Evolutionary conservation across 768 basidiomycete species (phyloP), one percentile per base, ranked within the genome.

Genomic region (Lactifluus volemus): DNA sequence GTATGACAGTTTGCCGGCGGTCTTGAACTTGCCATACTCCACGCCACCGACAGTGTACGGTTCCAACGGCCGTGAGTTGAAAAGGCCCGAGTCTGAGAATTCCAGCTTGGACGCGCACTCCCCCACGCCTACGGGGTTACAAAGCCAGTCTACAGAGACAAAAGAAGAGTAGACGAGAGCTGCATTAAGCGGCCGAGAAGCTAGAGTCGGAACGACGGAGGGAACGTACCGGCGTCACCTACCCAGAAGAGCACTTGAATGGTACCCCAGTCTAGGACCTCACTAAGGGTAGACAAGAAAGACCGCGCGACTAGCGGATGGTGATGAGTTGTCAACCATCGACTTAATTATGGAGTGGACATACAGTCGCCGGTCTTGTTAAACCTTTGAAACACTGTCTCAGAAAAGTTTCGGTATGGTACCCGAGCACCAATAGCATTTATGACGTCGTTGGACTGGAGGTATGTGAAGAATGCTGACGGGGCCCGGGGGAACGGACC

Each of bases 361-460:
- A 79, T 81, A 79, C 79, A 80, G 64, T 82, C 81, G 10, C 76
- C 76, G 8, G 72, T 76, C 6, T 34, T 19, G 0, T 72, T 68
- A 56, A 78, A 78, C 41, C 76, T 75, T 32, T n/a, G 36, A 53
- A 75, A 78, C 11, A 77, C 73, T 8, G 70, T 50, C 19, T 54
- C 32, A 62, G 71, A 77, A 0, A 73, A 69, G 34, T 71, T 64
- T 49, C 68, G 30, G 74, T 75, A 79, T 4, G 65, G 68, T 1
- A 61, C 64, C 57, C 76, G 73, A 3, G 74, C 75, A 5, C 77
- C 76, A 38, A 77, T 74, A 52, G 65, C 67, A 1, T 67, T 58
- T 10, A 60, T 62, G 65, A 14, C 68, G 65, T 41, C 67, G 68
- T 25, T 75, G 29, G 12, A 4, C 14, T 17, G 47, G 4, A 65